Conservation (phyloP, 2,329 filamentous ascomycete genomes). For the Aspergillus niger region DNA sequence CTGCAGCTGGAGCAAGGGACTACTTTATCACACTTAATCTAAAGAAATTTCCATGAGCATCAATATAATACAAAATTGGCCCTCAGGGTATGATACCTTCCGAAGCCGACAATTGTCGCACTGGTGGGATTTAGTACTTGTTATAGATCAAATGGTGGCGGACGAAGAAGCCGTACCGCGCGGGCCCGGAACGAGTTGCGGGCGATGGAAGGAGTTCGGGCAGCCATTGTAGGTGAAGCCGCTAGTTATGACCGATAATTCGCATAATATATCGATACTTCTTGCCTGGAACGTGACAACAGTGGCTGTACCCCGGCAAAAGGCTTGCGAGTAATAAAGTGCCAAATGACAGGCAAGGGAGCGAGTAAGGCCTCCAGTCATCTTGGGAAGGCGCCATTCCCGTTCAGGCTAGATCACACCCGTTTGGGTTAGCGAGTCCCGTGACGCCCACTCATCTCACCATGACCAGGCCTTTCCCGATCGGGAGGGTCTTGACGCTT, state of each 20-base stretch:
- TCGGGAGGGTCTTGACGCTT: not conserved
- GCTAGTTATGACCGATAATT: not conserved
- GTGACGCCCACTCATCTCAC: not conserved
- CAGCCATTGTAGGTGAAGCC: constrained; percentile 10
- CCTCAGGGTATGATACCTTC: constrained; percentile 22
- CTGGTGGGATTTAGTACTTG: constrained; percentile 12
- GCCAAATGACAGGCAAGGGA: not conserved
- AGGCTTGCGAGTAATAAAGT: not conserved
- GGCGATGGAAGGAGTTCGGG: constrained; percentile 7
- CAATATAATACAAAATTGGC: not conserved
- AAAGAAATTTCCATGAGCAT: not conserved
- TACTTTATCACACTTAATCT: constrained; percentile 29
- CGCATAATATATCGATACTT: not conserved
- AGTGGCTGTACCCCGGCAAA: not conserved
- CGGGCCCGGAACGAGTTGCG: constrained; percentile 28
- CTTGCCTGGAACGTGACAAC: not conserved
- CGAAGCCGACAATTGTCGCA: constrained; percentile 32
- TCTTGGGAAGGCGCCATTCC: not conserved
- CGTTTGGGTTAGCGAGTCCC: not conserved
- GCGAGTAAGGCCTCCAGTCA: not conserved
- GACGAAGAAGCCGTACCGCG: constrained; percentile 20
- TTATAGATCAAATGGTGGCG: not conserved
- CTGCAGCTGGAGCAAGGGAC: constrained; percentile 28
- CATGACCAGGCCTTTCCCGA: not conserved
- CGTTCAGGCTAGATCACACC: not conserved